Base-by-base conservation (phyloP, 2,329 filamentous ascomycete genomes). In the Exophiala viscosa region DNA sequence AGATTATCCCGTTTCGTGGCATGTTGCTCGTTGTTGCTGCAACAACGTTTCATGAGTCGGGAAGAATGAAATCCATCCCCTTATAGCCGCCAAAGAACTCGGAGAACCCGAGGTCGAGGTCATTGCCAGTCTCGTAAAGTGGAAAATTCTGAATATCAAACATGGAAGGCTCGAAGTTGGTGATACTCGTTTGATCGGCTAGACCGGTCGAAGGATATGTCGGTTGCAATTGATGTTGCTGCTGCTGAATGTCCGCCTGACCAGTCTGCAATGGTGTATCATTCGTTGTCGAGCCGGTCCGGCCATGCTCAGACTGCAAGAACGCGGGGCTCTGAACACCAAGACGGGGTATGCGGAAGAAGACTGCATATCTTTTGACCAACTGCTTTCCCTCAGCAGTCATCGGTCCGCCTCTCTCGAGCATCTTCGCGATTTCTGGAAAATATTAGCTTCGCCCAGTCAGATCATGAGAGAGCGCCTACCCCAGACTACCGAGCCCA, bases 331-430 rank as follows among this genome's bases (percentile, higher is more conserved):
- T 57, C 20, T 47, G 54, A 28, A 39, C 44, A n/a, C 23, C 41
- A 13, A 57, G 48, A 11, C 50, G 55, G 11, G 55, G 55, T 35
- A 53, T 54, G 31, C 50, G 55, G 40, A 57, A 57, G 42, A 57
- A 57, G 14, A 54, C 41, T 17, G 50, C 50, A 39, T 57, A 57
- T 49, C 51, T 35, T 40, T 52, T 54, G 18, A 51, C 55, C n/a
- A 57, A 41, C 17, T 52, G 55, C 32, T 39, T 57, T 35, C 54
- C 50, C 28, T 57, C 42, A 31, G 38, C 34, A 23, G 48, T 54
- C 3, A 53, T 34, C 10, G 43, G 31, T 34, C 51, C 48, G 20
- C 47, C 47, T 36, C 48, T 39, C 31, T 57, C 55, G 9, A 57
- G 15, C 44, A 57, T 57, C 31, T 52, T 57, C 20, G 55, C 55